A percentile compares a stretch with the other conserved stretches of the same genome.
Conservation (phyloP, 441 rosid species). For the Corymbia citriodora region DNA sequence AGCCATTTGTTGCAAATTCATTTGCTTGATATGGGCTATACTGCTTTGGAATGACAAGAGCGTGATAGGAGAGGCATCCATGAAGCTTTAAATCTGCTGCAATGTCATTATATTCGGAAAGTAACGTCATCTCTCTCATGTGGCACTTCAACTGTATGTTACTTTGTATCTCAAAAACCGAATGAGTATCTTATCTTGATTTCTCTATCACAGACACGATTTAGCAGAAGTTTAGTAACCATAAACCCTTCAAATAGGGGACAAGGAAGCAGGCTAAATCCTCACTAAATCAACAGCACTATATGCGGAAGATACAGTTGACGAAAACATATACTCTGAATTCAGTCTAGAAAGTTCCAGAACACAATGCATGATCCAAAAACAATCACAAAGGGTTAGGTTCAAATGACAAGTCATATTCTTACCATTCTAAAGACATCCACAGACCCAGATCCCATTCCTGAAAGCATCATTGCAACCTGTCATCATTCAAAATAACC, state of each 20-base stretch:
- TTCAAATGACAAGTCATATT: neutral
- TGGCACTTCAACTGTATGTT: neutral
- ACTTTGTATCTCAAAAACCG: neutral
- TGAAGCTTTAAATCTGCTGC: neutral
- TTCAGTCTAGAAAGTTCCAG: neutral
- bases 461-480: constrained; percentile 98
- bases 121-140: neutral
- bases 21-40: neutral
- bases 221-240: neutral
- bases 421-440: constrained; percentile 93
- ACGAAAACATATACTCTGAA: neutral
- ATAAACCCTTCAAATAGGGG: neutral
- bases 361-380: neutral
- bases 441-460: constrained; percentile 73
- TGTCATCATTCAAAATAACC: constrained; percentile 26
- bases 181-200: neutral
- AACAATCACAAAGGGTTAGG: neutral
- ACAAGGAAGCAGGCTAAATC: neutral
- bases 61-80: neutral
- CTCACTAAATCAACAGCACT: neutral
- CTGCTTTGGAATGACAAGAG: neutral
- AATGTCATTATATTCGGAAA: neutral
- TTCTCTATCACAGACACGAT: neutral
- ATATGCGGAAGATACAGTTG: neutral
- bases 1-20: neutral